A percentile compares a stretch with the other conserved stretches of the same genome.
Evolutionary conservation across 306 rosid genomes (phyloP).

Genomic region (Clitoria ternatea): DNA sequence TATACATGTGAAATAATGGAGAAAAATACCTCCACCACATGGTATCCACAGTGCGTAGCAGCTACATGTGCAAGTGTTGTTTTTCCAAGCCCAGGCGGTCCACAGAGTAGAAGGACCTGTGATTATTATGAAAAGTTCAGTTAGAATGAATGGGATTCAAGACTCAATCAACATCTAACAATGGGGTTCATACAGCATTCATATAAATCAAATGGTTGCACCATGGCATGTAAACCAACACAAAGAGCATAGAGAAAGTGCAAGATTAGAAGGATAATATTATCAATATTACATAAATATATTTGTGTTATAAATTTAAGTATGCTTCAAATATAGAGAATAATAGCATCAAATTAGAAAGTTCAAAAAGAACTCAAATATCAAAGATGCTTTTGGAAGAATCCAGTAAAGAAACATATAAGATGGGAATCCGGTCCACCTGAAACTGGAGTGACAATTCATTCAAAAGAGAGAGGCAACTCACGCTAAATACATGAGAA

Average conservation of each 20-base stretch:
- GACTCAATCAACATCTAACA: background rate
- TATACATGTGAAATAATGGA: constrained; percentile 13
- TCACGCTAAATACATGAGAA: background rate
- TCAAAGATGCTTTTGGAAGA: background rate
- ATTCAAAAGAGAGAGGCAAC: background rate
- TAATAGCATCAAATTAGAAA: no score
- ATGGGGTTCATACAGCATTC: background rate
- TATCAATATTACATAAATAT: background rate
- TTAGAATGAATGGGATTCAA: constrained; percentile 26
- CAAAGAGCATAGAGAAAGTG: background rate
- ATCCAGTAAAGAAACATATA: background rate
- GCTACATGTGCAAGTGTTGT: constrained; percentile 97
- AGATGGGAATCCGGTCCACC: background rate
- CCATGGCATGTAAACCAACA: background rate
- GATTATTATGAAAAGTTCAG: constrained; percentile 24
- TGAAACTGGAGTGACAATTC: background rate
- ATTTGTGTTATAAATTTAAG: background rate
- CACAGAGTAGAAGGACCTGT: constrained; percentile 90
- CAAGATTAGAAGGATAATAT: background rate
- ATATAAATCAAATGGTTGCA: background rate
- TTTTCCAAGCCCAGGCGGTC: constrained; percentile 94
- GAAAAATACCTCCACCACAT: constrained; percentile 75
- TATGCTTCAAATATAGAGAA: background rate
- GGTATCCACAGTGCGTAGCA: constrained; percentile 94
- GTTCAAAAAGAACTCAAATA: background rate